Percentiles rank a stretch among this genome's conserved stretches.
These are phyloP conservation scores for Pueraria montana DNA, from an alignment of 306 rosid species.

Conservation along the genomic window DNA sequence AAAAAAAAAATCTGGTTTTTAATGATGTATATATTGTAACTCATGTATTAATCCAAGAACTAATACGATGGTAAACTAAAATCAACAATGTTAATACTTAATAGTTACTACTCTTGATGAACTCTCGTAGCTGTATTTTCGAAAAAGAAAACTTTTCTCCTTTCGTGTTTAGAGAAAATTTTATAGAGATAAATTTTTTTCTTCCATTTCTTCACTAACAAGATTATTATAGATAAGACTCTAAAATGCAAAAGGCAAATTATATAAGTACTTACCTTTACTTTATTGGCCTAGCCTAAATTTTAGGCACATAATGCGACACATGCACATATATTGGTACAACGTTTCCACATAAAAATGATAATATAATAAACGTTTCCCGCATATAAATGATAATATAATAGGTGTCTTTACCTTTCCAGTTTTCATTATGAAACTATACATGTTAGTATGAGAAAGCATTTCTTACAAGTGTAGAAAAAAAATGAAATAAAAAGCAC, in stretches of 20 bases:
- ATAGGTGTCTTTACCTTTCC: not conserved
- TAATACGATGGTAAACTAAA: too few species aligned
- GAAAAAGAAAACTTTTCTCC: not conserved
- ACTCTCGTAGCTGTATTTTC: not conserved
- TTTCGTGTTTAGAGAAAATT: not conserved
- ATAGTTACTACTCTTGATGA: not conserved
- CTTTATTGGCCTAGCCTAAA: constrained; percentile 23
- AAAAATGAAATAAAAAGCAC: not conserved
- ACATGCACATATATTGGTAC: constrained; percentile 13
- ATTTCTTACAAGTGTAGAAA: not conserved
- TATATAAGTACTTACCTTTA: constrained; percentile 7
- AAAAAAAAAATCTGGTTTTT: too few species aligned
- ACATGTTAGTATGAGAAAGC: not conserved
- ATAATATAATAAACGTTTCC: not conserved
- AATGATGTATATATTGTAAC: too few species aligned
- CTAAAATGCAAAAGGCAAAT: not conserved
- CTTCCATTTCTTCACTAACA: not conserved
- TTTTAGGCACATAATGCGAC: constrained; percentile 27
- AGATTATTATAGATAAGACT: constrained; percentile 4
- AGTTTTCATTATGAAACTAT: constrained; percentile 18
- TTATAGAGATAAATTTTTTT: not conserved
- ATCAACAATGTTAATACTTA: too few species aligned
- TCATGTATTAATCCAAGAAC: too few species aligned
- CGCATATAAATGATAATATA: not conserved
- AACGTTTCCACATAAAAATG: not conserved